These are phyloP conservation scores for Drechslera avenae DNA, from an alignment of 2,329 filamentous ascomycete genomes.

Conservation along the genomic window DNA sequence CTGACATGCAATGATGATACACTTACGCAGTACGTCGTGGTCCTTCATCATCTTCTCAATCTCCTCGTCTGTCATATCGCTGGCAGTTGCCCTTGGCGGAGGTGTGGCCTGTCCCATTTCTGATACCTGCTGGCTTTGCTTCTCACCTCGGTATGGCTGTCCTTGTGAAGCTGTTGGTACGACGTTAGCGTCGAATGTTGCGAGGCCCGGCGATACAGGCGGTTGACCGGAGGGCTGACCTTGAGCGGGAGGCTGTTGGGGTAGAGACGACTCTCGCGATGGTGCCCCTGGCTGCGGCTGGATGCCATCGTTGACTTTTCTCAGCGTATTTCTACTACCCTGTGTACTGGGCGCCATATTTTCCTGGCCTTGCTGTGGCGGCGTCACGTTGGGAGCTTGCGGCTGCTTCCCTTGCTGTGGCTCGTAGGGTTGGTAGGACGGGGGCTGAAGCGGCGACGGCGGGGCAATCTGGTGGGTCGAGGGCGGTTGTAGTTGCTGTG, in stretches of 20 bases:
- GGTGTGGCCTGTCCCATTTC: constrained; percentile 52
- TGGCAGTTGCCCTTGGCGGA: constrained; percentile 49
- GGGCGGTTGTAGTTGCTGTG: constrained; percentile 41
- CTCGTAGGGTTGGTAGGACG: constrained; percentile 42
- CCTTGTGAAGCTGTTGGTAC: constrained; percentile 53
- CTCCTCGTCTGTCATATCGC: constrained; percentile 56
- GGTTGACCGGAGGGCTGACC: constrained; percentile 45
- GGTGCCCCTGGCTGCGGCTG: constrained; percentile 38
- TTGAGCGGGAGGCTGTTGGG: constrained; percentile 44
- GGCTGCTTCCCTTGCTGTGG: constrained; percentile 34
- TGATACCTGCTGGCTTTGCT: constrained; percentile 34
- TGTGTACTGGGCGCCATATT: constrained; percentile 40
- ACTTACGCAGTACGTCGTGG: constrained; percentile 57
- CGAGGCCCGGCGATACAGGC: constrained; percentile 46
- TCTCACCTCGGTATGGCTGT: constrained; percentile 50
- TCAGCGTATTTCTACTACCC: constrained; percentile 37
- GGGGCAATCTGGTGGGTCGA: constrained; percentile 45
- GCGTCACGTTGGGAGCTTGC: constrained; percentile 33
- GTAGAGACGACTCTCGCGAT: constrained; percentile 43
- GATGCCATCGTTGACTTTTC: constrained; percentile 42
- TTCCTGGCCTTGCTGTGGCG: constrained; percentile 39
- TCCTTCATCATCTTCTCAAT: constrained; percentile 55
- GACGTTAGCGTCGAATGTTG: constrained; percentile 53
- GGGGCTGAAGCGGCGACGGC: constrained; percentile 43
- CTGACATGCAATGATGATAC: not conserved